Conservation (phyloP, 345 rosid genomes). For the Pseudoturritis turrita region DNA sequence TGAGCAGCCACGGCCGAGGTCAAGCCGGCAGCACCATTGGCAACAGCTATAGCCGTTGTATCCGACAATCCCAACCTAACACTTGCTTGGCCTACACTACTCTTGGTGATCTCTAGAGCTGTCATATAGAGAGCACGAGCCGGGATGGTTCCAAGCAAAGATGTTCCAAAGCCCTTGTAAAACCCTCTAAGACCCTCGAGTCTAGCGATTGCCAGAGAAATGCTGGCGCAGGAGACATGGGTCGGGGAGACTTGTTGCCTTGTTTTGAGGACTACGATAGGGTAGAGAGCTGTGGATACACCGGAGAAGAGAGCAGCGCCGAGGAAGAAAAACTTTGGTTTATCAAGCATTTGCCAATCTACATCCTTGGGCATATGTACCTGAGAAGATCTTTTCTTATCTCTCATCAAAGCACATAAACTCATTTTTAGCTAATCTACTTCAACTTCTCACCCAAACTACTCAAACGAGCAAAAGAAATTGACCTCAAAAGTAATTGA, state of each 20-base stretch:
- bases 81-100: constrained; percentile 64
- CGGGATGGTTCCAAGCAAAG: constrained; percentile 86
- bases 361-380: constrained; percentile 63
- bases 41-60: constrained; percentile 54
- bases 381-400: constrained; percentile 46
- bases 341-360: constrained; percentile 91
- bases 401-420: constrained; percentile 46
- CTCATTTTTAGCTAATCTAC: constrained; percentile 36
- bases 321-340: constrained; percentile 75
- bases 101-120: constrained; percentile 84
- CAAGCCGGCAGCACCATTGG: constrained; percentile 83
- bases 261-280: constrained; percentile 75
- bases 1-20: constrained; percentile 92
- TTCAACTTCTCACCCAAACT: neutral
- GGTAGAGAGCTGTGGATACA: constrained; percentile 76
- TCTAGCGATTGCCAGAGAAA: constrained; percentile 56
- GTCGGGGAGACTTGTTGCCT: constrained; percentile 70
- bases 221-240: constrained; percentile 50
- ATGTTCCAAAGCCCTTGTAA: constrained; percentile 84
- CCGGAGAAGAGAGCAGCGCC: constrained; percentile 93
- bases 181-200: constrained; percentile 78
- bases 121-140: constrained; percentile 93
- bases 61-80: constrained; percentile 73
- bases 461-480: neutral
- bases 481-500: neutral